Percentiles rank a stretch among this genome's conserved stretches.
Conservation (phyloP, 2,329 filamentous ascomycete genomes). For the Akanthomyces uredinophilus region DNA sequence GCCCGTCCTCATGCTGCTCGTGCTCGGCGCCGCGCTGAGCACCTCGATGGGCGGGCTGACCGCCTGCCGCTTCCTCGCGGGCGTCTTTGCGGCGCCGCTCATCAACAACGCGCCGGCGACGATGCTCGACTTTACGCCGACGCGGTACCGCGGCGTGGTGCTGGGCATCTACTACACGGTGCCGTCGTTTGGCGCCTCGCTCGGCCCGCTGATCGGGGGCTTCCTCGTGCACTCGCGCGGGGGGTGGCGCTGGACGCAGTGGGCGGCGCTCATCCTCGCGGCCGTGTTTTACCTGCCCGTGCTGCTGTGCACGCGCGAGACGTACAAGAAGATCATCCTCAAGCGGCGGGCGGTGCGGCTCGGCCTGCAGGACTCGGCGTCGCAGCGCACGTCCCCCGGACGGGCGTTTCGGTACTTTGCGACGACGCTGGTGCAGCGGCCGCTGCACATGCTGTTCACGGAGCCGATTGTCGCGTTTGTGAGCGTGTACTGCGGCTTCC, state of each 20-base stretch:
- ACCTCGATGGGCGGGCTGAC: conserved; percentile 67
- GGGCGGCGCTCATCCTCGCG: conserved; percentile 33
- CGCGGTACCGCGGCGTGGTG: conserved; percentile 49
- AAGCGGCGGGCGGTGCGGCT: conserved; percentile 38
- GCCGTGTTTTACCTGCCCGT: conserved; percentile 52
- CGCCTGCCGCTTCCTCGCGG: conserved; percentile 65
- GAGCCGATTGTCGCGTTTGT: conserved; percentile 66
- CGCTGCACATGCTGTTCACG: conserved; percentile 63
- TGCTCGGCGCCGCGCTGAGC: conserved; percentile 63
- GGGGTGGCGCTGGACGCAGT: conserved; percentile 55
- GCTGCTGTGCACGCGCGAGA: conserved; percentile 51
- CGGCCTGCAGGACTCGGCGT: conserved; percentile 23
- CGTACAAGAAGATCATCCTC: conserved; percentile 56
- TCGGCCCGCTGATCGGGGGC: conserved; percentile 61
- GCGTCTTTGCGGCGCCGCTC: conserved; percentile 56
- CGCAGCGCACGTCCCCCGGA: conserved; percentile 22
- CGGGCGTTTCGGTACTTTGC: conserved; percentile 24
- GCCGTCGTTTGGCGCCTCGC: conserved; percentile 60
- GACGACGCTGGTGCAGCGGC: conserved; percentile 50
- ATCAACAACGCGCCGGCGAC: conserved; percentile 59
- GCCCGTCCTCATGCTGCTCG: conserved; percentile 64
- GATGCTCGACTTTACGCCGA: conserved; percentile 56
- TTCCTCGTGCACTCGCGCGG: conserved; percentile 60
- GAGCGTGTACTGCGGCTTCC: conserved; percentile 61
- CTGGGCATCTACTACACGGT: conserved; percentile 59